Conservation (phyloP, 2,329 filamentous ascomycete species). For the Xylaria multiplex region DNA sequence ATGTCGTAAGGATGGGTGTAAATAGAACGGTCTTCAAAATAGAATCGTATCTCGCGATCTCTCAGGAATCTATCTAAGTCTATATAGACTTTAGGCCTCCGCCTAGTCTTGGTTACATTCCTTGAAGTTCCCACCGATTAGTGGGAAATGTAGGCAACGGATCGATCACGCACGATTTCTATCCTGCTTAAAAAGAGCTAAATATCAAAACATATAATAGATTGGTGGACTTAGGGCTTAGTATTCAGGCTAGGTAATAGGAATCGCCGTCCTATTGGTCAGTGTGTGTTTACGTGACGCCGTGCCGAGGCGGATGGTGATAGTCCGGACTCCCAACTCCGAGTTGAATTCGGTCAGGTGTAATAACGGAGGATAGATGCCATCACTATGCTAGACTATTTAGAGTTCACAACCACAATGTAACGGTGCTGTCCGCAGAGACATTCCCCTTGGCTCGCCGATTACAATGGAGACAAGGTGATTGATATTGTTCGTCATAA, state of each 20-base stretch:
- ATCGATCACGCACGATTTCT: constrained; percentile 11
- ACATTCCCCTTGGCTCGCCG: not conserved
- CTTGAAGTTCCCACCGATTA: constrained; percentile 14
- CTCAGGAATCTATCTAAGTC: not conserved
- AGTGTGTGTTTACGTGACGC: constrained; percentile 10
- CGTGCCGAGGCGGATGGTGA: constrained; percentile 39
- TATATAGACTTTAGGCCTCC: constrained; percentile 12
- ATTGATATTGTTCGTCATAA: not conserved
- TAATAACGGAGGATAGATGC: constrained; percentile 18
- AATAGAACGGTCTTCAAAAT: not conserved
- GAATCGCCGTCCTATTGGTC: constrained; percentile 28
- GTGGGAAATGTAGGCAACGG: constrained; percentile 22
- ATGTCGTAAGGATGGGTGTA: not conserved
- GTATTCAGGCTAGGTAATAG: constrained; percentile 5
- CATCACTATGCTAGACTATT: constrained; percentile 15
- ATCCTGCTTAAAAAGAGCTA: constrained; percentile 1
- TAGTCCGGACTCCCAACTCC: constrained; percentile 30
- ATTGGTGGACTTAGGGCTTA: constrained; percentile 33
- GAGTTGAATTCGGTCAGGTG: constrained; percentile 21
- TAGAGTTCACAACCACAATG: not conserved
- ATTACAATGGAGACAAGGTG: not conserved
- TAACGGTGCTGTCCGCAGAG: not conserved
- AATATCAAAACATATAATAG: not conserved
- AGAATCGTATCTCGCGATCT: not conserved
- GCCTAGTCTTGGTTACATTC: not conserved